Evolutionary conservation across 2,329 filamentous ascomycete species (phyloP), one percentile per base, ranked within the genome.

Genomic region (Cladosporium cucumerinum): DNA sequence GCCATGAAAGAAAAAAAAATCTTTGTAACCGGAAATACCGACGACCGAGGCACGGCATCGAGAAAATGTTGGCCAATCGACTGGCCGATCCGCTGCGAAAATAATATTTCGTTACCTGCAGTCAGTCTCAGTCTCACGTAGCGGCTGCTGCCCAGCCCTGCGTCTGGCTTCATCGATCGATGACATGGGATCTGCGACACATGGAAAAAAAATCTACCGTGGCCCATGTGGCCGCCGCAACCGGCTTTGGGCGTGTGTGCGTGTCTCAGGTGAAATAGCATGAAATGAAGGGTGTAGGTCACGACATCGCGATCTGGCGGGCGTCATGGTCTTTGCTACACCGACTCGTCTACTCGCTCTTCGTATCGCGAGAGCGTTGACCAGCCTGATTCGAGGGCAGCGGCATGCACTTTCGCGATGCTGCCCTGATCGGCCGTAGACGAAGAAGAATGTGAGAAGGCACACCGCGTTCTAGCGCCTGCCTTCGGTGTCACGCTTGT

Each of bases 101-200:
- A 25, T 18, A 54, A 8, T 30, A 34, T 14, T 8, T 57, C 30
- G 21, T 14, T 26, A 4, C 25, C 48, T 28, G 16, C 18, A 39
- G 36, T 39, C 48, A 52, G 16, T 52, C 30, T 30, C 32, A 39
- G 5, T 5, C 30, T 34, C 6, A 18, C 54, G 32, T 34, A 36
- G 54, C 32, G 36, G 36, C 36, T 39, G 32, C 12, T 21, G 18
- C 54, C 26, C 26, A 32, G 28, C 51, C 51, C 51, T 54, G 51
- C 55, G 11, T 36, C 23, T 30, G 12, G 10, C 51, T 28, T 21
- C 34, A 58, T 46, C 34, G 55, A 58, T 39, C 55, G 32, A 43
- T 58, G 32, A n/a, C 55, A 57, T 25, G n/a, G 54, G 55, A 58
- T 58, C 55, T 58, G 55, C 55, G 36, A 58, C 55, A 39, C 32